Evolutionary conservation across 169 alveolate species (phyloP).

Genomic region (Pseudocohnilembus persalinus): DNA sequence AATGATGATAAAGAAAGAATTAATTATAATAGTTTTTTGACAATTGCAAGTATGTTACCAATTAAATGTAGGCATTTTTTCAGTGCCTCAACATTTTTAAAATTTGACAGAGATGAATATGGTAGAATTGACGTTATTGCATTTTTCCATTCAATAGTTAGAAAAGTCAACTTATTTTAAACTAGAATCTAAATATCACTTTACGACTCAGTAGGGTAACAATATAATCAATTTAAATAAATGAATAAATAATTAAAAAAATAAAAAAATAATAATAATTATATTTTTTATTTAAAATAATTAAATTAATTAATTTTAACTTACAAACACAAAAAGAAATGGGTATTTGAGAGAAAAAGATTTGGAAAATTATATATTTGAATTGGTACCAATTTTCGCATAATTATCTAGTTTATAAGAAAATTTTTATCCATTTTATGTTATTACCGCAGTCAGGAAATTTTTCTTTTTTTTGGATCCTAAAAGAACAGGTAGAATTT

Average conservation of each 20-base stretch:
- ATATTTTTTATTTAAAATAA: background rate
- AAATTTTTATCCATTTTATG: constrained; percentile 81
- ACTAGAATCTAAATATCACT: constrained; percentile 79
- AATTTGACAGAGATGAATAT: constrained; percentile 85
- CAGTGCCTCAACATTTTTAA: constrained; percentile 74
- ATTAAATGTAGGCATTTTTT: constrained; percentile 78
- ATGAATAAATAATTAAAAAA: no score
- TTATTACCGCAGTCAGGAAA: constrained; percentile 85
- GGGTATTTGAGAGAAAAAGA: constrained; percentile 87
- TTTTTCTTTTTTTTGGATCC: constrained; percentile 86
- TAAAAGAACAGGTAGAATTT: constrained; percentile 80
- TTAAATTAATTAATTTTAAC: background rate
- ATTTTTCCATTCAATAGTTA: constrained; percentile 81
- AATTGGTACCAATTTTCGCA: constrained; percentile 80
- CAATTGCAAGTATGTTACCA: constrained; percentile 69
- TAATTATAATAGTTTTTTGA: constrained; percentile 74
- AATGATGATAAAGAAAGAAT: constrained; percentile 81
- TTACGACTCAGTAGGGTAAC: constrained; percentile 73
- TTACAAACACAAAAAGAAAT: constrained; percentile 17
- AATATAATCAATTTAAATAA: no score
- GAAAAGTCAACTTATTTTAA: constrained; percentile 79
- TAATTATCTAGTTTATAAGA: constrained; percentile 68
- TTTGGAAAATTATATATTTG: constrained; percentile 80
- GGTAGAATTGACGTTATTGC: constrained; percentile 85
- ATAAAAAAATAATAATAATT: no score